These are phyloP conservation scores for Ganoderma lingzhi DNA, from an alignment of 1,284 basidiomycete genomes.

Conservation along the genomic window DNA sequence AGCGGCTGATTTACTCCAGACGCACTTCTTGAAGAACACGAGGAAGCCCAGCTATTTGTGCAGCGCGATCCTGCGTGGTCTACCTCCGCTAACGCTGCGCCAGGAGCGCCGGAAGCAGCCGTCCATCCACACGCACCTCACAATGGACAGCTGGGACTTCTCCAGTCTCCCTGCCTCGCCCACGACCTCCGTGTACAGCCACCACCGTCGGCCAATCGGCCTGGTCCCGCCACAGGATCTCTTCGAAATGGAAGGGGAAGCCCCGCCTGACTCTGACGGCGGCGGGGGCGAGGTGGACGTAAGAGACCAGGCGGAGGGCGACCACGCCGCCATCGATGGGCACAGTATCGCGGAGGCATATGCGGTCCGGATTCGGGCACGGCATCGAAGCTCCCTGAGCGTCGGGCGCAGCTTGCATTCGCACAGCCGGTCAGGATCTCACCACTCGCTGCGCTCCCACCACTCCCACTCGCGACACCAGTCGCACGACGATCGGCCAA, in stretches of 20 bases:
- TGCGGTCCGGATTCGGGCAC: slow-evolving; percentile 28
- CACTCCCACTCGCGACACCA: slow-evolving; percentile 20
- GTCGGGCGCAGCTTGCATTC: slow-evolving; percentile 14
- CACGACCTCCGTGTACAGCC: slow-evolving; percentile 37
- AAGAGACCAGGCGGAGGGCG: slow-evolving; percentile 12
- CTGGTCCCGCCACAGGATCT: slow-evolving; percentile 24
- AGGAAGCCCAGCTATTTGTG: slow-evolving; percentile 83
- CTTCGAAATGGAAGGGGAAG: slow-evolving; percentile 27
- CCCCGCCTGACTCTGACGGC: neutral
- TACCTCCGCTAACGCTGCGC: slow-evolving; percentile 74
- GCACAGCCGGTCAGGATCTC: slow-evolving; percentile 27
- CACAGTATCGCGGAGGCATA: slow-evolving; percentile 32
- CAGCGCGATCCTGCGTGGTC: slow-evolving; percentile 70
- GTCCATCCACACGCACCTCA: slow-evolving; percentile 50
- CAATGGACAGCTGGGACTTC: slow-evolving; percentile 79
- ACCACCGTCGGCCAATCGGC: slow-evolving; percentile 23
- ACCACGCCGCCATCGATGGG: slow-evolving; percentile 24
- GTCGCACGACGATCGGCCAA: slow-evolving; percentile 27
- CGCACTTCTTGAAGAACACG: slow-evolving; percentile 81
- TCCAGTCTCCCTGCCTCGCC: slow-evolving; percentile 40
- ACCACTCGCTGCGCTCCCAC: slow-evolving; percentile 25
- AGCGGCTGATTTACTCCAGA: slow-evolving; percentile 79
- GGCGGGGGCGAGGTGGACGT: neutral
- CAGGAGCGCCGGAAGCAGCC: slow-evolving; percentile 68
- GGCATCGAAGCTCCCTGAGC: slow-evolving; percentile 19